Evolutionary conservation across 225 moss, liverwort and hornwort genomes (phyloP).

Genomic region (Neckera pumila): DNA sequence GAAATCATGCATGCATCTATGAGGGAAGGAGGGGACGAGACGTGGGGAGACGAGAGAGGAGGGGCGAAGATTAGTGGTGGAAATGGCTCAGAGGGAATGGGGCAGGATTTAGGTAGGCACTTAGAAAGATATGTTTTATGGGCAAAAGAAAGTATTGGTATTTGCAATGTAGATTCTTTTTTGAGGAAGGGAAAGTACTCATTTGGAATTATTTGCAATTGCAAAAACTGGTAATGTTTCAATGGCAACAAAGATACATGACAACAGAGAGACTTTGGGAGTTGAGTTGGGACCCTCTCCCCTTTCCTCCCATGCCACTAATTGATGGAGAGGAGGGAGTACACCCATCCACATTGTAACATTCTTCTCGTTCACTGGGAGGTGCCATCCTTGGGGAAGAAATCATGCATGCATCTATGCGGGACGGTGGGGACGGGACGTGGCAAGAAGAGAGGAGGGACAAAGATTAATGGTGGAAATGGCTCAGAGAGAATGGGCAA

Average conservation of each 20-base stretch:
- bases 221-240: no score
- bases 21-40: no score
- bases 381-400: background rate
- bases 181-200: background rate
- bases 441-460: accelerated
- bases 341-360: background rate
- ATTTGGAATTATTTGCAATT: background rate
- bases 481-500: accelerated
- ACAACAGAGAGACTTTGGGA: no score
- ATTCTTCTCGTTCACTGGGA: background rate
- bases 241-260: no score
- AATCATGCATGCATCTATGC: background rate
- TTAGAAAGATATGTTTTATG: background rate
- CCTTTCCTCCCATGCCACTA: background rate
- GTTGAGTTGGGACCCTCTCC: background rate
- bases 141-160: background rate
- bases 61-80: no score
- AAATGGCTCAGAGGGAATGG: accelerated
- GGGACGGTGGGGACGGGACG: accelerated
- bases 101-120: background rate
- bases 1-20: no score
- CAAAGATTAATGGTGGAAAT: no score
- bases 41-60: no score
- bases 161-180: background rate
- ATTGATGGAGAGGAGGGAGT: no score